Conservation (phyloP, 2,329 filamentous ascomycete genomes). For the Phialophora tarda region DNA sequence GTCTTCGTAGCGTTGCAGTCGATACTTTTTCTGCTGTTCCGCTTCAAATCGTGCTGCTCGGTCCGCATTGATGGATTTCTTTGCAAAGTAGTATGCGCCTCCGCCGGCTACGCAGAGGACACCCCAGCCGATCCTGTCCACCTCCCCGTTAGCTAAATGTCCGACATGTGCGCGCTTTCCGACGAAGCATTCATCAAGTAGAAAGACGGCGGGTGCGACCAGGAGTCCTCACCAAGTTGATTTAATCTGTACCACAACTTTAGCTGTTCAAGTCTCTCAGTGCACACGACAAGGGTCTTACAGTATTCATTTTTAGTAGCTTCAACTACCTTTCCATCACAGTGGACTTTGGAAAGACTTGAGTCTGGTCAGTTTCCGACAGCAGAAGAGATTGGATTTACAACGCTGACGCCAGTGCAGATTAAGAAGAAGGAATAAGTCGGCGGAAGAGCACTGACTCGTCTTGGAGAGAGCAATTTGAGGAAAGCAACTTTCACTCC, state of each 20-base stretch:
- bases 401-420: background rate
- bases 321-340: constrained; percentile 8
- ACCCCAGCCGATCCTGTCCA: constrained; percentile 83
- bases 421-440: background rate
- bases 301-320: constrained; percentile 56
- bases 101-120: constrained; percentile 85
- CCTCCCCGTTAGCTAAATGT: background rate
- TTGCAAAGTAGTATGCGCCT: constrained; percentile 94
- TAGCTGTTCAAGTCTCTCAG: constrained; percentile 8
- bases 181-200: background rate
- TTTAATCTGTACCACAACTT: constrained; percentile 52
- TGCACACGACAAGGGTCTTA: constrained; percentile 43
- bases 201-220: no score
- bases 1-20: constrained; percentile 46
- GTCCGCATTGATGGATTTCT: constrained; percentile 91
- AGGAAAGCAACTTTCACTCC: background rate
- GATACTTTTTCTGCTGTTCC: constrained; percentile 64
- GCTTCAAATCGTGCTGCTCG: constrained; percentile 74
- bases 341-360: background rate
- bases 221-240: constrained; percentile 60
- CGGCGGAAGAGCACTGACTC: background rate
- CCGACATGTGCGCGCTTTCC: background rate
- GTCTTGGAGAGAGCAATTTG: background rate
- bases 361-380: background rate
- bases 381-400: background rate